These are phyloP conservation scores for Raddia distichophylla DNA, from an alignment of 176 grass and related monocot genomes.

Conservation along the genomic window DNA sequence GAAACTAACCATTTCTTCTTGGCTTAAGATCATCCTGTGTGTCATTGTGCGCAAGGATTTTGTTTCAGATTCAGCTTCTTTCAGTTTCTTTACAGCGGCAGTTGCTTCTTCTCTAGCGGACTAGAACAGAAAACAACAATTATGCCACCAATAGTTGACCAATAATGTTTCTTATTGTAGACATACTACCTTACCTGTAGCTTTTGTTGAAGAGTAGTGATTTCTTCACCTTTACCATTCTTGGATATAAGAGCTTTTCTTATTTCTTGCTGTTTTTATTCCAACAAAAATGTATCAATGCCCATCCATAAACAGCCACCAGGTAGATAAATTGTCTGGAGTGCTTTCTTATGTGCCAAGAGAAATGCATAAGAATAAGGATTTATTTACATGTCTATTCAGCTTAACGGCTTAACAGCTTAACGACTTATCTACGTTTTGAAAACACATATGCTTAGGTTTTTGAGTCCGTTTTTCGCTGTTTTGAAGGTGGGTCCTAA, in stretches of 20 bases:
- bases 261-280: conserved; percentile 79
- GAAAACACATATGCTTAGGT: no score
- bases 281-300: conserved; percentile 28
- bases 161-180: conserved; percentile 16
- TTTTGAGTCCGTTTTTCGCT: no score
- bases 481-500: no score
- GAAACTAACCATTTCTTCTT: conserved; percentile 83
- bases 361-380: neutral
- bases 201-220: conserved; percentile 68
- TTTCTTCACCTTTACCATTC: conserved; percentile 75
- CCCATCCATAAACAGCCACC: conserved; percentile 14
- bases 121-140: conserved; percentile 54
- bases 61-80: conserved; percentile 73
- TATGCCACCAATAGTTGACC: conserved; percentile 6
- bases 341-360: neutral
- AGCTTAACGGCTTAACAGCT: no score
- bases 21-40: conserved; percentile 82
- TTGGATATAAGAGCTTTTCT: conserved; percentile 70
- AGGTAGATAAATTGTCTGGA: conserved; percentile 2
- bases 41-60: conserved; percentile 79
- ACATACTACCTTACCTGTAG: conserved; percentile 61
- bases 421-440: no score
- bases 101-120: conserved; percentile 58
- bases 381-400: conserved; percentile 1
- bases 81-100: conserved; percentile 56